These are phyloP conservation scores for Tilletia setariae DNA, from an alignment of 1,284 basidiomycete genomes.

Conservation along the genomic window DNA sequence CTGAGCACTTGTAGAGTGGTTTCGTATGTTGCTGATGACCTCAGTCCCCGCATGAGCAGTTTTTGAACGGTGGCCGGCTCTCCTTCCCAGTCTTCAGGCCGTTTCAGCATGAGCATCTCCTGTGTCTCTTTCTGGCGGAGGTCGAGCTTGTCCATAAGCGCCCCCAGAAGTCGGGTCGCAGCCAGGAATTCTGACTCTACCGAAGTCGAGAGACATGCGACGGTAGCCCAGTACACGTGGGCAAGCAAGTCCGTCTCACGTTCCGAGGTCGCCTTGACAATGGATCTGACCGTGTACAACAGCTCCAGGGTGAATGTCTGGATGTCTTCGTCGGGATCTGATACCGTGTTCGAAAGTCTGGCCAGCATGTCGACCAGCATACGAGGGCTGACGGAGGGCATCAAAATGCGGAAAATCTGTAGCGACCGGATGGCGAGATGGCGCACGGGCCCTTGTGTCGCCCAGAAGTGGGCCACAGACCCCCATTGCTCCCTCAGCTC, in stretches of 20 bases:
- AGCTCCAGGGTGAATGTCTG: conserved; percentile 81
- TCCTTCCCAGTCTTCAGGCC: conserved; percentile 69
- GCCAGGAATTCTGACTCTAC: conserved; percentile 77
- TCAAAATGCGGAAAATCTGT: conserved; percentile 82
- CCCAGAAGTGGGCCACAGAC: conserved; percentile 75
- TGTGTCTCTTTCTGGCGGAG: conserved; percentile 67
- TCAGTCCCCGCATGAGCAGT: conserved; percentile 73
- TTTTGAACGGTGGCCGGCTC: conserved; percentile 64
- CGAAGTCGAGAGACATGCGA: conserved; percentile 76
- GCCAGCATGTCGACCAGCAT: conserved; percentile 78
- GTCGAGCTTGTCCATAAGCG: conserved; percentile 70
- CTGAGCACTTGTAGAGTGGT: conserved; percentile 69
- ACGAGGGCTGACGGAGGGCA: conserved; percentile 67
- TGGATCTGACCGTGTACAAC: conserved; percentile 70
- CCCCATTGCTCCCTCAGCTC: conserved; percentile 74
- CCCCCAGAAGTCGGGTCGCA: conserved; percentile 67
- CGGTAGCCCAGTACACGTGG: conserved; percentile 81
- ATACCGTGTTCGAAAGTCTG: conserved; percentile 78
- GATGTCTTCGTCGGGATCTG: conserved; percentile 67
- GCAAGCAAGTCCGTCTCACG: conserved; percentile 58
- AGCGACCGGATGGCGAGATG: conserved; percentile 83
- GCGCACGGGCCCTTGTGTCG: conserved; percentile 79
- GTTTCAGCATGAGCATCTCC: conserved; percentile 66
- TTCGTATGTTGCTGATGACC: conserved; percentile 70
- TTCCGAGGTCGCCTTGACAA: conserved; percentile 49